phyloP scores from a whole-genome alignment of 1,284 basidiomycete species.

The Cronartium ribicola region DNA sequence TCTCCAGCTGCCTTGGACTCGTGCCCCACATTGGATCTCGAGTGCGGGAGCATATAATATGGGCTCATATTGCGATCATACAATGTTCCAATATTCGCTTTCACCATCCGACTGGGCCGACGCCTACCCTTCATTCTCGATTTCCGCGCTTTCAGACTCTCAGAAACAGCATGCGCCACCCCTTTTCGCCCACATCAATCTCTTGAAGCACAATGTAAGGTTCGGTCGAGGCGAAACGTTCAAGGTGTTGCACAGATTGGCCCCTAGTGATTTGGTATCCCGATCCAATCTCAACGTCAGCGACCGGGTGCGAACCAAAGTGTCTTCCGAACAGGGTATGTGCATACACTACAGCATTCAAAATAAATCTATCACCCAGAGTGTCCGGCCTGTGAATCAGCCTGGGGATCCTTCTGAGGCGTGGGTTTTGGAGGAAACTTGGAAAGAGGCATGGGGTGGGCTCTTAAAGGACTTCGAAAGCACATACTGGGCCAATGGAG shows the following conservation, averaged over 20 bases:
- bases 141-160: not conserved
- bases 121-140: not conserved
- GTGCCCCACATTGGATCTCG: conserved; percentile 4
- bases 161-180: not conserved
- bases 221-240: not conserved
- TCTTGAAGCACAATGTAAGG: not conserved
- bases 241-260: conserved; percentile 5
- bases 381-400: not conserved
- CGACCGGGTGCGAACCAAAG: not conserved
- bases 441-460: conserved; percentile 4
- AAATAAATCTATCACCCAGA: not conserved
- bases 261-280: not conserved
- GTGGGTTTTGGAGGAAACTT: conserved; percentile 1
- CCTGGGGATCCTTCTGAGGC: not conserved
- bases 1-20: conserved; percentile 6
- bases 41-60: not conserved
- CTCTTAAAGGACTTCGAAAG: conserved; percentile 1
- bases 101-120: not conserved
- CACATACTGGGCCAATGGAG: not conserved
- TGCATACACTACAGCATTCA: not conserved
- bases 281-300: conserved; percentile 1
- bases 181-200: conserved; percentile 3
- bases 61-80: conserved; percentile 3
- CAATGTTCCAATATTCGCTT: conserved; percentile 5
- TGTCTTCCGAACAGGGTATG: not conserved